Base-by-base conservation (phyloP, 768 basidiomycete genomes). In the Exsudoporus frostii region DNA sequence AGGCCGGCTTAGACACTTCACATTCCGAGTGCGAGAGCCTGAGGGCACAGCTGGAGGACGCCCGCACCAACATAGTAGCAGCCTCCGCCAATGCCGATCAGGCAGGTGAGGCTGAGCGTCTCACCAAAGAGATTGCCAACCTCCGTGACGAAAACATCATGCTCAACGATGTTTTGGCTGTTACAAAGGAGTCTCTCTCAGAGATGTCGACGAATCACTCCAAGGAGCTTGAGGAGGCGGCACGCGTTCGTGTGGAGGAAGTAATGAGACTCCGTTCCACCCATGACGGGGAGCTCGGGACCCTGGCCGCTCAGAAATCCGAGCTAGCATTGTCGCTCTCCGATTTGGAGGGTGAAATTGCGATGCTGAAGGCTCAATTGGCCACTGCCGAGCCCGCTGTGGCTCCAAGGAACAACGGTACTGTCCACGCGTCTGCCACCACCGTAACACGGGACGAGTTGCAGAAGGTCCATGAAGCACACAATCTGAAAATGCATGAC, bases 401-500 rank as follows among this genome's bases (percentile, higher is more conserved):
- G 27, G 65, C 79, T 4, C 78, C 83, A 4, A 84, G 80, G 69
- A 79, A 70, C 55, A 88, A 86, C 55, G 84, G 82, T 14, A 71
- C 66, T 1, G 63, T 69, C 20, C 65, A 71, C 38, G 61, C 67
- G 19, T 67, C 73, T 38, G 66, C 76, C 32, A 69, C 75, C 43
- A 57, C 67, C 22, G 82, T 90, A 8, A 81, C 88, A 33, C 85
- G 83, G 60, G 90, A 90, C 57, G 90, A 93, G 51, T 71, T 94
- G 37, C 82, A 84, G 65, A 80, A 77, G 63, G 71, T 90, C 64
- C 88, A 93, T 58, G 87, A 90, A 67, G 92, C 92, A 6, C 92
- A 94, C 68, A 89, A 88, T 65, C 75, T 86, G 56, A 92, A 87
- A 74, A 66, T 94, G 58, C 74, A 84, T 47, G 90, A 92, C 69